Conservation (phyloP, 1,284 basidiomycete species). For the Sporisorium graminicola region DNA sequence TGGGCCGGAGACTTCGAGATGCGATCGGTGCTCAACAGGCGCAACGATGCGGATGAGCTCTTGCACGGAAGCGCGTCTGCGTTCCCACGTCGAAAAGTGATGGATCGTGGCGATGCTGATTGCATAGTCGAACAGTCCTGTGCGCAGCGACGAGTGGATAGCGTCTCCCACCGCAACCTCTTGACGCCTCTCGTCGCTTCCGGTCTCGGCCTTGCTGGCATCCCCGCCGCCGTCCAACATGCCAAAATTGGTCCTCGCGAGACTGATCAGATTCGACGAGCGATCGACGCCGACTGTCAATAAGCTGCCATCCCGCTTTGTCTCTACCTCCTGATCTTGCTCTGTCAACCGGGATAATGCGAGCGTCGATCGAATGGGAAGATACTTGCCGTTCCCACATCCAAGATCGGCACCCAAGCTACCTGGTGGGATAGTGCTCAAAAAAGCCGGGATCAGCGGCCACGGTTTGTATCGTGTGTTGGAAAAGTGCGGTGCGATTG, state of each 20-base stretch:
- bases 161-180: slow-evolving; percentile 67
- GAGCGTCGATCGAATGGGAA: slow-evolving; percentile 71
- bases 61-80: slow-evolving; percentile 55
- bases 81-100: slow-evolving; percentile 63
- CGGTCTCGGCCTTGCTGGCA: neutral
- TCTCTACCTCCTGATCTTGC: neutral
- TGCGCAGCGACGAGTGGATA: slow-evolving; percentile 52
- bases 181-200: slow-evolving; percentile 22
- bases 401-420: slow-evolving; percentile 93
- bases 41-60: slow-evolving; percentile 59
- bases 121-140: slow-evolving; percentile 60
- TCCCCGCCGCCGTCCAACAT: slow-evolving; percentile 9
- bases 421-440: slow-evolving; percentile 80
- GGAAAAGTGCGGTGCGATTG: slow-evolving; percentile 91
- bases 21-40: slow-evolving; percentile 10
- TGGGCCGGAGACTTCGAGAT: neutral
- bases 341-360: neutral
- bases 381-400: slow-evolving; percentile 97
- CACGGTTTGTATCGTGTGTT: slow-evolving; percentile 97
- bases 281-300: slow-evolving; percentile 73
- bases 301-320: slow-evolving; percentile 28
- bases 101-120: slow-evolving; percentile 69
- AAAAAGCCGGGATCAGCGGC: slow-evolving; percentile 89
- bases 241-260: slow-evolving; percentile 57
- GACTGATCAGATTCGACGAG: slow-evolving; percentile 76